Evolutionary conservation across 2,329 filamentous ascomycete genomes (phyloP).

Genomic region (Aureobasidium sp.): DNA sequence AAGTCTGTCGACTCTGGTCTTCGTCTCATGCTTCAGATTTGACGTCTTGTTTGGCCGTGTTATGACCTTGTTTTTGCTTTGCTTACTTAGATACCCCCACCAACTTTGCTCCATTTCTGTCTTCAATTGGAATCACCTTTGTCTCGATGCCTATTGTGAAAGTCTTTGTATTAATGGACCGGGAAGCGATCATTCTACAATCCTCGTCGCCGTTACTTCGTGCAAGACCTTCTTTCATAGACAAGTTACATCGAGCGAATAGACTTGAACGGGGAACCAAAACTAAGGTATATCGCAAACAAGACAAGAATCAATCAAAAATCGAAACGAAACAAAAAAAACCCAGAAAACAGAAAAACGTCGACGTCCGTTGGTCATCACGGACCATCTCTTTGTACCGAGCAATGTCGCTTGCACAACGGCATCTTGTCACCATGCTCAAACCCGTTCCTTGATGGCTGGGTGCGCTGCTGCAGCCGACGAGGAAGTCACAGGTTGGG

Average conservation of each 20-base stretch:
- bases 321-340: background rate
- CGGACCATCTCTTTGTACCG: background rate
- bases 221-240: background rate
- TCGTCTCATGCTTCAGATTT: constrained; percentile 54
- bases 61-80: background rate
- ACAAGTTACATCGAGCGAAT: background rate
- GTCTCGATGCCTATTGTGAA: background rate
- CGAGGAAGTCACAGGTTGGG: background rate
- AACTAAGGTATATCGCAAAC: constrained; percentile 14
- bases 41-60: constrained; percentile 12
- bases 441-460: background rate
- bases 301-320: constrained; percentile 4
- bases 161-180: background rate
- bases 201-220: background rate
- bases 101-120: background rate
- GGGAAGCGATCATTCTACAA: background rate
- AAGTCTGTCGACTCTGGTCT: constrained; percentile 58
- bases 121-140: background rate
- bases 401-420: background rate
- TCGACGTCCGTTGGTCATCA: background rate
- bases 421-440: background rate
- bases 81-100: background rate
- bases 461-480: background rate
- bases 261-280: background rate
- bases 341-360: background rate